Conservation (phyloP, 2,329 filamentous ascomycete species). For the Sphaerulina populicola region DNA sequence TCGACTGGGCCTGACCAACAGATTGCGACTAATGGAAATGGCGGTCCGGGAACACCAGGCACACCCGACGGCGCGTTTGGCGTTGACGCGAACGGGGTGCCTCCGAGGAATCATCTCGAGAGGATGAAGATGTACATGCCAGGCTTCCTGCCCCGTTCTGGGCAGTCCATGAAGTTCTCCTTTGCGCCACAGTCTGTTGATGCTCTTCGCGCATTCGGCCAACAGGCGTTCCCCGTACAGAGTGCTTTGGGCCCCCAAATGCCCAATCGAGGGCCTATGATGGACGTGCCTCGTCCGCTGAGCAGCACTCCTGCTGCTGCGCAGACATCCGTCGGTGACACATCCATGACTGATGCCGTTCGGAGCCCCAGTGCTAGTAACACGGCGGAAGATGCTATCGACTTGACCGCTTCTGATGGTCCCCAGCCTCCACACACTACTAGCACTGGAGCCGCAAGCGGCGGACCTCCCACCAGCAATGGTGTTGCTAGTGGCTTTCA, state of each 20-base stretch:
- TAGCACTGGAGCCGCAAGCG: not conserved
- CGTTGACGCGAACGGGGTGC: conserved; percentile 2
- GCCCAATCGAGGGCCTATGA: conserved; percentile 20
- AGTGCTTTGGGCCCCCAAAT: conserved; percentile 8
- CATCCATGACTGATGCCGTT: conserved; percentile 3
- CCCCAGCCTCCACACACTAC: conserved; percentile 2
- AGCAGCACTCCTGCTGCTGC: not conserved
- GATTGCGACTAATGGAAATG: conserved; percentile 3
- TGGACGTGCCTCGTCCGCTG: conserved; percentile 6
- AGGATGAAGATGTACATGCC: conserved; percentile 23
- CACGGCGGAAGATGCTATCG: conserved; percentile 11
- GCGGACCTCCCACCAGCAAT: not conserved
- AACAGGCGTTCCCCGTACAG: conserved; percentile 19
- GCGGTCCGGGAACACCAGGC: not conserved
- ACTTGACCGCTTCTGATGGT: conserved; percentile 11
- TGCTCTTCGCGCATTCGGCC: conserved; percentile 20
- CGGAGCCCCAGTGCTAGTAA: conserved; percentile 7
- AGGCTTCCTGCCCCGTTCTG: conserved; percentile 22
- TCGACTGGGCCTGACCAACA: conserved; percentile 5
- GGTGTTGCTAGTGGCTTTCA: not conserved
- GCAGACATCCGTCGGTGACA: not conserved
- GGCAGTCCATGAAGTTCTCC: conserved; percentile 27
- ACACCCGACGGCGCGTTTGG: not conserved
- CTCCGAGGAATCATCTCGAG: conserved; percentile 11
- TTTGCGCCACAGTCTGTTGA: conserved; percentile 22